Evolutionary conservation across 2,329 filamentous ascomycete genomes (phyloP).

Genomic region (Neonectria sp.): DNA sequence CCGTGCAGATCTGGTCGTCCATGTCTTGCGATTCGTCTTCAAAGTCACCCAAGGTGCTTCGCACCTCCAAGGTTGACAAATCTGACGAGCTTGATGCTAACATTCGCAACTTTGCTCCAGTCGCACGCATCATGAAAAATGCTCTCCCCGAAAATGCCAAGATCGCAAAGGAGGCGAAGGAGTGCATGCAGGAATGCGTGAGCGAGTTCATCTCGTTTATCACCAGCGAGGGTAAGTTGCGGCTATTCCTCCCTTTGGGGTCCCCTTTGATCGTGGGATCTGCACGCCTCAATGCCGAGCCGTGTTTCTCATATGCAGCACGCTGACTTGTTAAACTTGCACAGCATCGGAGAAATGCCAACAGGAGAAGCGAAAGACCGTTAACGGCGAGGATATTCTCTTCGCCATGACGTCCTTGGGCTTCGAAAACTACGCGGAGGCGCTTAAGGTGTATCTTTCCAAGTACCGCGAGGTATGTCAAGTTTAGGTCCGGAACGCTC

Average conservation of each 20-base stretch:
- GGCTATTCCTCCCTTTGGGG: slow-evolving; percentile 13
- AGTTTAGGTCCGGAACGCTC: background rate
- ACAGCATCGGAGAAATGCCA: slow-evolving; percentile 98
- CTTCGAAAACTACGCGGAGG: slow-evolving; percentile 99
- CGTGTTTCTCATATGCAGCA: slow-evolving; percentile 38
- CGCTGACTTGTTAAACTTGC: slow-evolving; percentile 36
- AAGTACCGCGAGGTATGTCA: slow-evolving; percentile 94
- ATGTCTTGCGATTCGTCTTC: slow-evolving; percentile 74
- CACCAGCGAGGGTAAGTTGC: slow-evolving; percentile 90
- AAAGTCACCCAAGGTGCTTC: slow-evolving; percentile 64
- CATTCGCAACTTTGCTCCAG: slow-evolving; percentile 94
- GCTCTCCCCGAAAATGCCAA: slow-evolving; percentile 98
- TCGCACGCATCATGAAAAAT: slow-evolving; percentile 99
- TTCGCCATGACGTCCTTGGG: slow-evolving; percentile 99
- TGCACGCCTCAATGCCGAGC: slow-evolving; percentile 27
- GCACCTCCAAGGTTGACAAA: slow-evolving; percentile 64
- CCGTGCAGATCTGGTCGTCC: slow-evolving; percentile 57
- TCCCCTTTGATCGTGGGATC: slow-evolving; percentile 20
- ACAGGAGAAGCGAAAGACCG: slow-evolving; percentile 98
- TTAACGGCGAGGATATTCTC: slow-evolving; percentile 98
- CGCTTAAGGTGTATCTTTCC: slow-evolving; percentile 96
- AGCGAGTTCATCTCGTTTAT: slow-evolving; percentile 99
- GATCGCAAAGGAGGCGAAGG: slow-evolving; percentile 98
- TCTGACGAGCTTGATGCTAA: slow-evolving; percentile 84
- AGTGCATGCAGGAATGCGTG: slow-evolving; percentile 99